Evolutionary conservation across 306 rosid genomes (phyloP), one percentile per base, ranked within the genome.

Genomic region (Vicia villosa): DNA sequence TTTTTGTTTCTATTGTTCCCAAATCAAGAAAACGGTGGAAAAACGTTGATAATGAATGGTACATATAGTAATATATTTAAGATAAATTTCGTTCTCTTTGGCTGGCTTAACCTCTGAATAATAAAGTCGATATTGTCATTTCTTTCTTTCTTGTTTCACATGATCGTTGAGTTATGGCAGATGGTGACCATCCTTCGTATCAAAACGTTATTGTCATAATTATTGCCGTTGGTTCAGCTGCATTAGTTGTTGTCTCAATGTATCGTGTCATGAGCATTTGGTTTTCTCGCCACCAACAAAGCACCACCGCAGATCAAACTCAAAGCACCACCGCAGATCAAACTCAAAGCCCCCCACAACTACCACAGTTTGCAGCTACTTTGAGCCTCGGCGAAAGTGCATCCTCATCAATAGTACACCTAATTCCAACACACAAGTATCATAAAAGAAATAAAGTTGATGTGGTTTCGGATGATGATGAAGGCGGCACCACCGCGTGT

Each of bases 341-440:
- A n/a, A n/a, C n/a, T n/a, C n/a, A n/a, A n/a, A n/a, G n/a, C 74
- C 61, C 16, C 1, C 50, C 16, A 16, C 55, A 47, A 20, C 3
- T n/a, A 4, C 57, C 30, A 0, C 57, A 7, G 30, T 10, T 55
- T 8, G 1, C 28, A 32, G 0, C 60, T 2, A 7, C 60, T 2
- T 37, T 63, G 6, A 43, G 43, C 45, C 15, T 19, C 62, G 3
- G 16, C 3, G 62, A 40, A 57, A 43, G 10, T 12, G 12, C 26
- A 34, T 34, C 42, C 2, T 49, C 86, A 0, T 60, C 71, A 2
- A 22, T 51, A 37, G 76, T 72, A 10, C 71, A 71, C 17, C 16
- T 81, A 47, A 86, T 89, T 64, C 90, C 92, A 5, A 61, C 82
- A 1, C 82, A 80, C 64, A 80, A 64, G 42, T 81, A 81, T 4